A percentile compares a stretch with the other conserved stretches of the same genome.
Conservation (phyloP, 2,329 filamentous ascomycete species). For the Xylariaceae sp. region DNA sequence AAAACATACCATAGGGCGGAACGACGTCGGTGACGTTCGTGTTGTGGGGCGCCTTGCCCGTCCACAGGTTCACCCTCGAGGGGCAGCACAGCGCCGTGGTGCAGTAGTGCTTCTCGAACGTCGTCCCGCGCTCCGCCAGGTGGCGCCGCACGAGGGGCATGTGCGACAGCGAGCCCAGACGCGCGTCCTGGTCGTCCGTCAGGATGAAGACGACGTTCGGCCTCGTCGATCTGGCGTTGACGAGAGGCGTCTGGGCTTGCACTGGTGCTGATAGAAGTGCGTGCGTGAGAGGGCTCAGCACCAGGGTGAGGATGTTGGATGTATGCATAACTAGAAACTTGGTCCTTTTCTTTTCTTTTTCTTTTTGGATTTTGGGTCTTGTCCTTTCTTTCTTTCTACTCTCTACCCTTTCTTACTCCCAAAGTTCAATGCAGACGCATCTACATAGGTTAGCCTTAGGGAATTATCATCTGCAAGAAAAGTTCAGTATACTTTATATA, state of each 20-base stretch:
- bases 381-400: too few relatives aligned
- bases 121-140: slow-evolving; percentile 46
- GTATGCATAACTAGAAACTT: too few relatives aligned
- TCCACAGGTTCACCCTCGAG: slow-evolving; percentile 53
- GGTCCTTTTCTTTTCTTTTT: too few relatives aligned
- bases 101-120: slow-evolving; percentile 51
- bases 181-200: slow-evolving; percentile 57
- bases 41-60: slow-evolving; percentile 55
- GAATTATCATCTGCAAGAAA: too few relatives aligned
- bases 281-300: too few relatives aligned
- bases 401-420: too few relatives aligned
- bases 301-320: too few relatives aligned
- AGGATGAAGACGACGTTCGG: slow-evolving; percentile 57
- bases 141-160: slow-evolving; percentile 47
- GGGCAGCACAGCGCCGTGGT: slow-evolving; percentile 34
- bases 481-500: too few relatives aligned
- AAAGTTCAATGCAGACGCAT: too few relatives aligned
- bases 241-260: slow-evolving; percentile 11
- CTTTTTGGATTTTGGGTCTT: too few relatives aligned
- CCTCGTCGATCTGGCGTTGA: slow-evolving; percentile 1
- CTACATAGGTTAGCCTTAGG: too few relatives aligned
- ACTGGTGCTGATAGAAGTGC: neutral
- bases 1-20: slow-evolving; percentile 45
- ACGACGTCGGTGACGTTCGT: slow-evolving; percentile 53
- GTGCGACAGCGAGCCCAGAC: slow-evolving; percentile 50